Base-by-base conservation (phyloP, 2,329 filamentous ascomycete genomes). In the Aspergillus ochraceus region DNA sequence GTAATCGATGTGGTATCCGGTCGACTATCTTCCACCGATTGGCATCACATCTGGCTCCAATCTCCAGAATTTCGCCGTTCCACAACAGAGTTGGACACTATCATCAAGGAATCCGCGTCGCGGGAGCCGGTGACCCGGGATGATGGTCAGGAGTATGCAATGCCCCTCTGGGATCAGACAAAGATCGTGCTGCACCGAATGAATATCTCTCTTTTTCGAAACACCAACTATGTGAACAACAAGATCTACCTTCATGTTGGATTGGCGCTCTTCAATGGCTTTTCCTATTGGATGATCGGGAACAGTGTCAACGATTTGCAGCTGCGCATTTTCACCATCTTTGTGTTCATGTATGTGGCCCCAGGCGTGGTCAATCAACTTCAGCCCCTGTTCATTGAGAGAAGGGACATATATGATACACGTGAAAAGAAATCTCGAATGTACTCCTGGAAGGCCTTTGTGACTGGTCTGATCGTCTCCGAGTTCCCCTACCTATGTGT, bases 161-260 rank as follows among this genome's bases (percentile, higher is more conserved):
- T 26, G 30, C 32, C 51, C 19, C 24, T 53, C 10, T 53, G 51
- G 51, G 32, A 39, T 6, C 51, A 53, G 32, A 30, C 29, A 22
- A 53, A 53, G 19, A 19, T 53, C 17, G 32, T 53, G 11, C 36
- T 39, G 10, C 51, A 45, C 6, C 51, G 51, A 20, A 53, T 53
- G 51, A 53, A 42, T 12, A 6, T 42, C 6, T 39, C 51, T 22
- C 29, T 53, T 5, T 53, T 53, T 30, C 29, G 51, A 14, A 53
- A 53, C 51, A 53, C 32, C 32, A 30, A 53, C 12, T 53, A 53
- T 30, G 29, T 53, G 12, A 53, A 53, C 32, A 53, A 53, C 22
- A 53, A 53, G 32, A 32, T 53, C 2, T 24, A 30, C 30, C 29
- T 53, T 39, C 51, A 53, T 45, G 42, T 53, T 12, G 19, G 36